Evolutionary conservation across 1,284 basidiomycete species (phyloP).

Genomic region (Ceraceosorus guamensis): DNA sequence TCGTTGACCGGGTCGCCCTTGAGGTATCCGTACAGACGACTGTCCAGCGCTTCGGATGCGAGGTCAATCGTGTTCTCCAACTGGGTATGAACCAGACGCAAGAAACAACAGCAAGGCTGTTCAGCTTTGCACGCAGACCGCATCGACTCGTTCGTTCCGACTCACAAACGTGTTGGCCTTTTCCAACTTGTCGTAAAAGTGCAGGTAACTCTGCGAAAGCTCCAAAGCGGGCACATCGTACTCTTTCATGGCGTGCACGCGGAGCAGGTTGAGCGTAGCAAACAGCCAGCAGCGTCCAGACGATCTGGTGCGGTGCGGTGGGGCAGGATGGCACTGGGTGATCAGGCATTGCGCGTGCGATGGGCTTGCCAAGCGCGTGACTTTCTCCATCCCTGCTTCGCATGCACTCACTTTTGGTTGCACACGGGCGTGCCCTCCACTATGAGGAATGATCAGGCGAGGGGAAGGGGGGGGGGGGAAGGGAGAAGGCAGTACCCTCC

Average conservation of each 20-base stretch:
- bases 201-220: constrained; percentile 64
- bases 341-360: no score
- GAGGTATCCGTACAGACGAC: constrained; percentile 71
- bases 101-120: no score
- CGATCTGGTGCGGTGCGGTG: no score
- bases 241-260: constrained; percentile 75
- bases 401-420: constrained; percentile 68
- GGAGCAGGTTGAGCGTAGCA: constrained; percentile 61
- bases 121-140: no score
- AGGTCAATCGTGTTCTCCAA: constrained; percentile 77
- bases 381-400: no score
- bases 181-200: constrained; percentile 83
- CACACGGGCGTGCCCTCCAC: constrained; percentile 68
- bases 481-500: no score
- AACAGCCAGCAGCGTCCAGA: constrained; percentile 30
- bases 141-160: no score
- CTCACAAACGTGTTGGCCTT: constrained; percentile 93
- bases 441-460: constrained; percentile 56
- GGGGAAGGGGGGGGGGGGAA: no score
- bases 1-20: constrained; percentile 73
- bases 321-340: background rate
- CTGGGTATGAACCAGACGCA: no score
- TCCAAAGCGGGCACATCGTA: constrained; percentile 79
- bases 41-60: constrained; percentile 70
- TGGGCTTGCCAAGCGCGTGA: no score